Evolutionary conservation across 306 rosid genomes (phyloP).

Genomic region (Pterocarpus santalinus): DNA sequence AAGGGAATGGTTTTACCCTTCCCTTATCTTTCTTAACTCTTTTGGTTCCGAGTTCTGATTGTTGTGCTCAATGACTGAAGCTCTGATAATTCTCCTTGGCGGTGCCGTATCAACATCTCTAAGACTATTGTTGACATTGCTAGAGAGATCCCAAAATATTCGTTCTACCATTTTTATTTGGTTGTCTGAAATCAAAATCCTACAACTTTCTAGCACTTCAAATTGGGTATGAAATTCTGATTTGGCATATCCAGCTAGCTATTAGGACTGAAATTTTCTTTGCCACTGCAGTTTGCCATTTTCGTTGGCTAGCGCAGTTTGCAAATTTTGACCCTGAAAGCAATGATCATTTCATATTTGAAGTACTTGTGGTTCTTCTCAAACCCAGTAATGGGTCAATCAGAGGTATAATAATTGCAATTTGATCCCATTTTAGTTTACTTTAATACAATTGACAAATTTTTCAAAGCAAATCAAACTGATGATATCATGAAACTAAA

Average conservation of each 20-base stretch:
- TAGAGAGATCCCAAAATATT: neutral
- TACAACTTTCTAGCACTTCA: neutral
- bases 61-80: neutral
- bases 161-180: neutral
- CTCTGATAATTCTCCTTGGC: neutral
- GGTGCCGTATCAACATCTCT: neutral
- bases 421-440: neutral
- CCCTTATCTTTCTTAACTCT: neutral
- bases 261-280: neutral
- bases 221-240: neutral
- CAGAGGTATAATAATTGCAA: neutral
- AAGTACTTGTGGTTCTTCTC: neutral
- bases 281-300: neutral
- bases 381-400: neutral
- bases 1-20: neutral
- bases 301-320: neutral
- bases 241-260: neutral
- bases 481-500: neutral
- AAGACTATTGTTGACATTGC: neutral
- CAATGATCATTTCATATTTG: neutral
- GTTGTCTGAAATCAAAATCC: neutral
- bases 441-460: neutral
- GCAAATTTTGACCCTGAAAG: neutral
- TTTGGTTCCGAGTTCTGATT: neutral
- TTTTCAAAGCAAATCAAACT: neutral